A percentile compares a stretch with the other conserved stretches of the same genome.
Conservation (phyloP, 495 filamentous ascomycete genomes). For the Geoglossum glabrum region DNA sequence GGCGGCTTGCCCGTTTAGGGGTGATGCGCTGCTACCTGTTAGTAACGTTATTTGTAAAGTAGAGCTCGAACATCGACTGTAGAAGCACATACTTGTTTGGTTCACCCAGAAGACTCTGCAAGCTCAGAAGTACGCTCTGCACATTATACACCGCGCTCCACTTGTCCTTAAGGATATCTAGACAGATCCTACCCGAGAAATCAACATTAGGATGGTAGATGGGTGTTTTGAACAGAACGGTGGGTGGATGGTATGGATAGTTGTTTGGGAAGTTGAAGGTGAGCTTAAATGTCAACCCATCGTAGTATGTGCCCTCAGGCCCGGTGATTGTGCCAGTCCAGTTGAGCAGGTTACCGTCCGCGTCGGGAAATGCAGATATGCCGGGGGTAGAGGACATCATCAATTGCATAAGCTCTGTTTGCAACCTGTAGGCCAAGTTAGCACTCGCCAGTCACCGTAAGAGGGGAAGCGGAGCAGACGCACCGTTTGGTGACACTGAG, state of each 20-base stretch:
- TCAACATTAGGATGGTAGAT: conserved; percentile 93
- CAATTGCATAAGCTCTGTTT: conserved; percentile 91
- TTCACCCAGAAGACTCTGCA: conserved; percentile 90
- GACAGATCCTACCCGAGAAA: conserved; percentile 77
- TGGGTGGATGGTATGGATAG: conserved; percentile 87
- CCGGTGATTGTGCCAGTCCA: conserved; percentile 93
- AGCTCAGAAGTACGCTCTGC: conserved; percentile 72
- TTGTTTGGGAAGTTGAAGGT: conserved; percentile 76
- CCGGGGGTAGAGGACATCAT: conserved; percentile 90
- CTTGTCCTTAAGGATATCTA: conserved; percentile 96
- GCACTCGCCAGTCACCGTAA: background rate
- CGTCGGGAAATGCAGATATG: conserved; percentile 84
- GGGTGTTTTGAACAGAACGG: conserved; percentile 79
- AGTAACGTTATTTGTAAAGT: background rate
- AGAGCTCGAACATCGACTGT: conserved; percentile 2
- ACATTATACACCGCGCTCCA: conserved; percentile 94
- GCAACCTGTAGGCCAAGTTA: conserved; percentile 38
- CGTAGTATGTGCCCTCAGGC: conserved; percentile 79
- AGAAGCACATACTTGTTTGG: conserved; percentile 61
- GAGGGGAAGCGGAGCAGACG: conserved; percentile 7
- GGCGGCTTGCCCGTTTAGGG: conserved; percentile 88
- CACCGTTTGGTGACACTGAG: conserved; percentile 70
- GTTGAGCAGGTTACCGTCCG: conserved; percentile 68
- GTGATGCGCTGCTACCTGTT: conserved; percentile 46
- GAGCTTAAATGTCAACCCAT: conserved; percentile 78